A percentile compares a stretch with the other conserved stretches of the same genome.
These are phyloP conservation scores for Claviceps citrina DNA, from an alignment of 2,329 filamentous ascomycete genomes.

Conservation along the genomic window DNA sequence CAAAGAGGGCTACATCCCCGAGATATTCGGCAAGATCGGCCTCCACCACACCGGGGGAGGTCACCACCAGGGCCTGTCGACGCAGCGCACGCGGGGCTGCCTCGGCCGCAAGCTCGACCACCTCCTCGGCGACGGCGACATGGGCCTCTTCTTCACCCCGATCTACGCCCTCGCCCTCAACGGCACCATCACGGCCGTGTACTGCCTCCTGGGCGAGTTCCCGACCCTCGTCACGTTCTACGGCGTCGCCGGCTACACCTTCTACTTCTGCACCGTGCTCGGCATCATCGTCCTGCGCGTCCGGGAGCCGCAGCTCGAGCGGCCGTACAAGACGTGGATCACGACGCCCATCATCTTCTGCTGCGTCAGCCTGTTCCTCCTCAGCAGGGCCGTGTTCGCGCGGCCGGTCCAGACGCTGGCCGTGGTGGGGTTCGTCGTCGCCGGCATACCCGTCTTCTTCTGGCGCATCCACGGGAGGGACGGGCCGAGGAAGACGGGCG, in stretches of 20 bases:
- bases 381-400: slow-evolving; percentile 77
- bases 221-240: slow-evolving; percentile 89
- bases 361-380: slow-evolving; percentile 85
- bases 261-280: slow-evolving; percentile 91
- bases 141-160: slow-evolving; percentile 82
- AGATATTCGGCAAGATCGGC: slow-evolving; percentile 70
- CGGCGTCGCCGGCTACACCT: slow-evolving; percentile 89
- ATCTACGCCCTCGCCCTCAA: slow-evolving; percentile 83
- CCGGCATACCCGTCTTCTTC: slow-evolving; percentile 76
- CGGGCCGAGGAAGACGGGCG: slow-evolving; percentile 28
- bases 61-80: slow-evolving; percentile 25
- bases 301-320: slow-evolving; percentile 69
- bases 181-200: slow-evolving; percentile 52
- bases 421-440: slow-evolving; percentile 70
- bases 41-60: slow-evolving; percentile 37
- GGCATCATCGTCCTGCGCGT: slow-evolving; percentile 84
- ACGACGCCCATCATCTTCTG: slow-evolving; percentile 95
- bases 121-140: slow-evolving; percentile 61
- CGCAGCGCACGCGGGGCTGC: slow-evolving; percentile 37
- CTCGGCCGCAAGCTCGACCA: slow-evolving; percentile 41
- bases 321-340: slow-evolving; percentile 94
- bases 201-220: slow-evolving; percentile 81
- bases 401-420: slow-evolving; percentile 80
- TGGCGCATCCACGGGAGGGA: slow-evolving; percentile 62
- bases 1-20: slow-evolving; percentile 85